These are phyloP conservation scores for Heterobasidion parviporum DNA, from an alignment of 1,284 basidiomycete genomes.

Conservation along the genomic window DNA sequence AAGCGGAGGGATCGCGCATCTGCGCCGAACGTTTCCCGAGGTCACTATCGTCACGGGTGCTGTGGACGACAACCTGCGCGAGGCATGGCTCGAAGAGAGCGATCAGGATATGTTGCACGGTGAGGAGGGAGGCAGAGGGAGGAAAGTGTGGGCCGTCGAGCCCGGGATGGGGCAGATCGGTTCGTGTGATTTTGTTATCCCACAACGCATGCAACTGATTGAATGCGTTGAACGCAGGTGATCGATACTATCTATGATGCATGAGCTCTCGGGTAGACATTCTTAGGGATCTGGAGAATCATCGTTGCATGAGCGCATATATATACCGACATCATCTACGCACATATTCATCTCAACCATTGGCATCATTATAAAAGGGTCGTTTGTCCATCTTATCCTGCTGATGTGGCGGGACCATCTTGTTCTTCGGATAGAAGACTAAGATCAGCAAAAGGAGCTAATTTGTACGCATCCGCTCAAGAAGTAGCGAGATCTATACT, in stretches of 20 bases:
- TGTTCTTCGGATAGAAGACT: too few species aligned
- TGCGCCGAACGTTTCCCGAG: conserved; percentile 76
- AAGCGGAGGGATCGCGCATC: conserved; percentile 69
- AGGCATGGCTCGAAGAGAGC: conserved; percentile 58
- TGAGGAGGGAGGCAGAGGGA: conserved; percentile 28
- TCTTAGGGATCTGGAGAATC: too few species aligned
- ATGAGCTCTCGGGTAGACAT: too few species aligned
- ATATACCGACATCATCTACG: too few species aligned
- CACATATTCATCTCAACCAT: too few species aligned
- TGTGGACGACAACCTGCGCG: conserved; percentile 66
- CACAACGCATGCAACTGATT: conserved; percentile 20
- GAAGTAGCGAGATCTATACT: too few species aligned
- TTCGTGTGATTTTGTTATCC: conserved; percentile 20
- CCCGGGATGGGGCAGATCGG: conserved; percentile 82
- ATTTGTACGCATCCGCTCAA: too few species aligned
- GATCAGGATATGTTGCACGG: conserved; percentile 26
- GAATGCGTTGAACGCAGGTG: conserved; percentile 38
- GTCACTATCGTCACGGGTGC: conserved; percentile 80
- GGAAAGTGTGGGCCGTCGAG: conserved; percentile 68
- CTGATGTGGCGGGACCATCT: too few species aligned
- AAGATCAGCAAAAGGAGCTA: too few species aligned
- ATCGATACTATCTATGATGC: conserved; percentile 36
- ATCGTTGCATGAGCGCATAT: too few species aligned
- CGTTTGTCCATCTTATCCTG: too few species aligned
- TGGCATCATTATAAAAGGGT: too few species aligned